Percentiles rank a stretch among this genome's conserved stretches.
phyloP scores from a whole-genome alignment of 768 basidiomycete species.

The Boletus reticulatus region DNA sequence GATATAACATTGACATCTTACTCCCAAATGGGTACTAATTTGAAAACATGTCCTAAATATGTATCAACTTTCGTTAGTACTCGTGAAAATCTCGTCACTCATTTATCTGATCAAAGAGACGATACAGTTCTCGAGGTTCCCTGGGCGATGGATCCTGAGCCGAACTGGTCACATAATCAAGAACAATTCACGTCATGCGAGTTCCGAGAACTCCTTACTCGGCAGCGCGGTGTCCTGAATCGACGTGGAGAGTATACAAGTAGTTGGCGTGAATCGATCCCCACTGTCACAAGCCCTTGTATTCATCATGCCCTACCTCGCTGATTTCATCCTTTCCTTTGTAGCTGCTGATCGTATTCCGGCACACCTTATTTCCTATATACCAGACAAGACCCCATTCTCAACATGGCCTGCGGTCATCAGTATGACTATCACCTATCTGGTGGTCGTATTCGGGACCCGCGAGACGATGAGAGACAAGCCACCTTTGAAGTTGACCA shows the following conservation, averaged over 20 bases:
- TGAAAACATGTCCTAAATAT: not conserved
- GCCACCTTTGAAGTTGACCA: constrained; percentile 66
- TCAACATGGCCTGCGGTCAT: constrained; percentile 72
- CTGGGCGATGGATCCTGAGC: not conserved
- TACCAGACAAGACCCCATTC: constrained; percentile 74
- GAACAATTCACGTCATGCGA: constrained; percentile 1
- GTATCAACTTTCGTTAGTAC: not conserved
- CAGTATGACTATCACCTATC: constrained; percentile 68
- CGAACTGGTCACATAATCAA: not conserved
- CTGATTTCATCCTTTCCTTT: constrained; percentile 59
- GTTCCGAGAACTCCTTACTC: not conserved
- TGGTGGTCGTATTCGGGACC: constrained; percentile 81
- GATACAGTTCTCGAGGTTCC: no score
- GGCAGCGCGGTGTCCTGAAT: not conserved
- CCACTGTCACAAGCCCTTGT: not conserved
- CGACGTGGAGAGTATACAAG: constrained; percentile 9
- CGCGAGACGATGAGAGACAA: constrained; percentile 79
- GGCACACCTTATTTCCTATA: constrained; percentile 56
- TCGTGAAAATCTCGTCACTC: not conserved
- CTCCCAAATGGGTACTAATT: not conserved
- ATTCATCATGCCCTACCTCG: constrained; percentile 61
- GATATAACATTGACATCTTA: not conserved
- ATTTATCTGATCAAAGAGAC: not conserved
- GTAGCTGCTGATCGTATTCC: constrained; percentile 55
- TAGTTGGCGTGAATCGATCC: not conserved